Base-by-base conservation (phyloP, 169 alveolate genomes). In the Eimeria maxima region DNA sequence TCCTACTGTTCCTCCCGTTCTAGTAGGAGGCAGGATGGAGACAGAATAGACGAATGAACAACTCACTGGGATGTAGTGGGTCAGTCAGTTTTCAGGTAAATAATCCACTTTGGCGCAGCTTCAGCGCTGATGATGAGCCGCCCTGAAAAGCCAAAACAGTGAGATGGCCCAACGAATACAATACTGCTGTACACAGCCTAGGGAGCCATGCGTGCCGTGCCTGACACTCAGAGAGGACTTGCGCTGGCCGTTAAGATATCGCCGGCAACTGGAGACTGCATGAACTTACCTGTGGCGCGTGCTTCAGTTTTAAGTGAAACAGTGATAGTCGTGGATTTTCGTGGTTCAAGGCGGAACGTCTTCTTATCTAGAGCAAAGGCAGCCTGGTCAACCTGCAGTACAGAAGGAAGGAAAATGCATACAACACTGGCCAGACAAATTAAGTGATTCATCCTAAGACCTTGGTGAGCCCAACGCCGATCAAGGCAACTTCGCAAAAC, bases 31-130 rank as follows among this genome's bases (percentile, higher is more conserved):
- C 38, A 42, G 33, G 22, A 18, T 3, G 60, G 63, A 76, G 24
- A 45, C 24, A 44, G 29, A 73, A 3, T 73, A 73, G 38, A 38
- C 6, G 1, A 38, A 27, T 11, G 55, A 50, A 38, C 83, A 73
- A 53, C 22, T 73, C 1, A 38, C 5, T 73, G 83, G 7, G 65
- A 24, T 45, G 65, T 24, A 44, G 87, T 6, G 50, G 22, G 27
- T 89, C 87, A 93, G 65, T 83, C 96, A 7, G 96, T 42, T 44
- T 84, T 93, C 45, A 93, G 65, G 96, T 93, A 93, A 44, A 93
- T 60, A 14, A 93, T 83, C 96, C 96, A 93, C 50, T 91, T 84
- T n/a, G 96, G 96, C 0, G 42, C 33, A 42, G 87, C 89, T 16
- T 93, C 96, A 29, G 96, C 96, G 22, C 88, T 69, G 16, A 93